Evolutionary conservation across 192 early-diverging fungal species (phyloP).

Genomic region (Backusella westeae): DNA sequence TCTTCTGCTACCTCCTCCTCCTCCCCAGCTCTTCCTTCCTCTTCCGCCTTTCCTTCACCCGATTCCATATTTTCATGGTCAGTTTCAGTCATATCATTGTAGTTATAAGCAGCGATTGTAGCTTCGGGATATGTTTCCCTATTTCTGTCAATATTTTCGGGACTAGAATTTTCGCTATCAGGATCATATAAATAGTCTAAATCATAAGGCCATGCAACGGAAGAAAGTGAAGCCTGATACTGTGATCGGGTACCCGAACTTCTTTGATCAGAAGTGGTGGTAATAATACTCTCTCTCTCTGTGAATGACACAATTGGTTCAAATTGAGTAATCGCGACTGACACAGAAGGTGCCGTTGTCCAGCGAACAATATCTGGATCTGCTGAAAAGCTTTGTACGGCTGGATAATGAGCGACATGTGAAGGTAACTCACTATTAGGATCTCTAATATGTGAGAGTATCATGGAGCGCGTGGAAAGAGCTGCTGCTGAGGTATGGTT

Average conservation of each 20-base stretch:
- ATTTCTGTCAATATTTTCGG: neutral
- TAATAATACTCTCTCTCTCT: neutral
- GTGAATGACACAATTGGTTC: neutral
- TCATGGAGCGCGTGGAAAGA: neutral
- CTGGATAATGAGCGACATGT: neutral
- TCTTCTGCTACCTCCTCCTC: neutral
- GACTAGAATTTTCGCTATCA: neutral
- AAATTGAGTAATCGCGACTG: neutral
- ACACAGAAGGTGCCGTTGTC: slow-evolving; percentile 10
- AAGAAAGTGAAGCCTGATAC: neutral
- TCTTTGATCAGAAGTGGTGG: neutral
- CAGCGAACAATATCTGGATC: slow-evolving; percentile 26
- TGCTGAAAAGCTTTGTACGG: neutral
- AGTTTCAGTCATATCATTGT: neutral
- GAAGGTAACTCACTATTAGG: neutral
- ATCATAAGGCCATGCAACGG: neutral
- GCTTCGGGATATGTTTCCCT: neutral
- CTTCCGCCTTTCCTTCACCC: neutral
- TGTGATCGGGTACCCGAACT: neutral
- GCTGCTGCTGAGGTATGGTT: neutral
- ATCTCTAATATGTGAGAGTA: neutral
- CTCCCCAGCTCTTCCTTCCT: neutral
- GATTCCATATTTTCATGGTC: neutral
- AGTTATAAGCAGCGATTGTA: neutral
- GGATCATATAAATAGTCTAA: neutral